A percentile compares a stretch with the other conserved stretches of the same genome.
Conservation (phyloP, 2,329 filamentous ascomycete genomes). For the Hymenoscyphus scutula region DNA sequence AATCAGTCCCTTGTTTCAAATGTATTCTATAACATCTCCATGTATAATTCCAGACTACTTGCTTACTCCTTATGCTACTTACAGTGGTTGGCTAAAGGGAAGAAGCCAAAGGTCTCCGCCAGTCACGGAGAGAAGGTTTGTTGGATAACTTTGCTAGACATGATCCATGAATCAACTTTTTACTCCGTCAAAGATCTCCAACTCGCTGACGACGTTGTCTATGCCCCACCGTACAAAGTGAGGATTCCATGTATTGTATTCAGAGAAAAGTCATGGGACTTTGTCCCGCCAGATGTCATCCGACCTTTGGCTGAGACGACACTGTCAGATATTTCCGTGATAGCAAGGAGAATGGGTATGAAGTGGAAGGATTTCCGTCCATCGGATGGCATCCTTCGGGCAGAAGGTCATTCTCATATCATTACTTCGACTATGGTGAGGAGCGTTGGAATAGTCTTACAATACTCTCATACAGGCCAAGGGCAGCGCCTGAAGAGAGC, state of each 20-base stretch:
- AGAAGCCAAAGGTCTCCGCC: not conserved
- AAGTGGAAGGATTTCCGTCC: constrained; percentile 33
- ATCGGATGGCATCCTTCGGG: constrained; percentile 31
- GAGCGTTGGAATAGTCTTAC: constrained; percentile 29
- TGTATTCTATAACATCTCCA: not conserved
- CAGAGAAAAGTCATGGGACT: constrained; percentile 35
- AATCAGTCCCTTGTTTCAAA: not conserved
- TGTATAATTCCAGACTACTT: not conserved
- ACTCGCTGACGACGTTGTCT: not conserved
- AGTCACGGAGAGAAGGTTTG: constrained; percentile 17
- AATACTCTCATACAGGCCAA: constrained; percentile 26
- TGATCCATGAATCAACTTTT: constrained; percentile 17
- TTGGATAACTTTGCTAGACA: constrained; percentile 20
- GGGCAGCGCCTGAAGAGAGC: constrained; percentile 12
- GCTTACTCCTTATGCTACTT: constrained; percentile 4
- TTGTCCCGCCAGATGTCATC: constrained; percentile 34
- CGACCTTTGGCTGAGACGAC: constrained; percentile 31
- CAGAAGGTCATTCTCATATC: constrained; percentile 31
- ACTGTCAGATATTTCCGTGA: constrained; percentile 30
- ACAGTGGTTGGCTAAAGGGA: constrained; percentile 6
- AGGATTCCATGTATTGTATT: constrained; percentile 26
- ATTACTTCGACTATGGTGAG: constrained; percentile 32
- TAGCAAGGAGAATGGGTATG: constrained; percentile 36
- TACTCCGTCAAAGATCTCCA: not conserved
- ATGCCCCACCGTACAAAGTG: not conserved